Base-by-base conservation (phyloP, 2,329 filamentous ascomycete genomes). In the Aspergillus quadricinctus region DNA sequence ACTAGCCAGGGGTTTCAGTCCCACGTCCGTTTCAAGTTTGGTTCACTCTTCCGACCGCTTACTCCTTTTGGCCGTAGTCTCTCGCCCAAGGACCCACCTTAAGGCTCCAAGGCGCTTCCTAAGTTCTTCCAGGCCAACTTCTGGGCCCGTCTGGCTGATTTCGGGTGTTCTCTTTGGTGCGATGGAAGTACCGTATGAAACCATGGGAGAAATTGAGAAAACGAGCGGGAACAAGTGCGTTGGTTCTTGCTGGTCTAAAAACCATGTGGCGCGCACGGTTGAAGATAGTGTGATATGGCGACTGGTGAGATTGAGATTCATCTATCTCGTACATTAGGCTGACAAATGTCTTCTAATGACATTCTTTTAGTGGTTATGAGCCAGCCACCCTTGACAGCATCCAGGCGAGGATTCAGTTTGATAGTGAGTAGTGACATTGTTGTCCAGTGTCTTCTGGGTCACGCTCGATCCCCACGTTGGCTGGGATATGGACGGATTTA, bases 1-100 rank as follows among this genome's bases (percentile, higher is more conserved):
- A 21, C 49, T 63, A 63, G 61, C 56, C 61, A 63, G 61, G 61
- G 61, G 59, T 52, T 14, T 29, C 9, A 14, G n/a, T 21, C 6
- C 43, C 11, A 23, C 19, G 17, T 17, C 4, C 8, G 8, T 9
- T n/a, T n/a, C n/a, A n/a, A n/a, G n/a, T n/a, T 35, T 14, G 31
- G 31, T 3, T 5, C 23, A 23, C 19, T 19, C 19, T 7, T 41
- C 37, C 37, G 37, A 19, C 5, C 14, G 23, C 43, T 27, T 46
- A 2, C 43, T 23, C 21, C 2, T 25, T 14, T 14, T 27, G 3
- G 21, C 21, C 14, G 5, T 46, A 27, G 43, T 25, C 6, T 21
- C 5, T 17, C 8, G 19, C 43, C 10, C 21, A 6, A 4, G 17
- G 7, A 19, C 21, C n/a, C 10, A 2, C 4, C 4, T 14, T 14